phyloP scores from a whole-genome alignment of 1,284 basidiomycete species.

The Ustilago bromivora region DNA sequence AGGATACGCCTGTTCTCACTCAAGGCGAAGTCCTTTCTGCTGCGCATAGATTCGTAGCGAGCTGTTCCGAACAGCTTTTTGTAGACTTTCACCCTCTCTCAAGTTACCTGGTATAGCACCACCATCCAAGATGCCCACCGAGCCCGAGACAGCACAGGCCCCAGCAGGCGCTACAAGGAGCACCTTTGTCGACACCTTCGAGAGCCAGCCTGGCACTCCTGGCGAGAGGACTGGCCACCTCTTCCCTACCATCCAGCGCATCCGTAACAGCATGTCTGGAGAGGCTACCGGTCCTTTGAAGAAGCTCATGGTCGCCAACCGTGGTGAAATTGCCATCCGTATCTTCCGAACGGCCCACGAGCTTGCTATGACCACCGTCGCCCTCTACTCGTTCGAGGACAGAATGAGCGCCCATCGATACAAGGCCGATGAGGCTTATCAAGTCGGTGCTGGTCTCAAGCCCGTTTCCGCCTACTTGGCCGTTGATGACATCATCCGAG shows the following conservation, averaged over 20 bases:
- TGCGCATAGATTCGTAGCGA: conserved; percentile 1
- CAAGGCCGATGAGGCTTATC: conserved; percentile 99
- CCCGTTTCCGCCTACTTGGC: conserved; percentile 97
- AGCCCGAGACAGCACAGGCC: conserved; percentile 55
- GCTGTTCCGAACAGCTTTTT: conserved; percentile 1
- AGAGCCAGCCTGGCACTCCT: conserved; percentile 63
- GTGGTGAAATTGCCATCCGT: conserved; percentile 90
- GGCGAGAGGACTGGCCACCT: conserved; percentile 62
- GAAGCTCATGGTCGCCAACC: conserved; percentile 69
- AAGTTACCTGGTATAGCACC: neutral
- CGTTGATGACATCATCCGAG: conserved; percentile 91
- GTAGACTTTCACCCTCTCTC: neutral
- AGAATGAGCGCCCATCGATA: conserved; percentile 96
- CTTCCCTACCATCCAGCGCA: conserved; percentile 64
- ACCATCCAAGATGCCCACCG: conserved; percentile 34
- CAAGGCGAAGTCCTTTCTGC: neutral
- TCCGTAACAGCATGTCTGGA: conserved; percentile 58
- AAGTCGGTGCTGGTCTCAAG: conserved; percentile 93
- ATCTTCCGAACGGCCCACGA: conserved; percentile 99
- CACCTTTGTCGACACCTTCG: conserved; percentile 64
- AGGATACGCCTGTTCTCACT: conserved; percentile 1
- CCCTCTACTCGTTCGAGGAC: conserved; percentile 98
- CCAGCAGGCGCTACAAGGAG: conserved; percentile 51
- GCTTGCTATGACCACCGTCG: conserved; percentile 98
- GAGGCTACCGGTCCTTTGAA: conserved; percentile 54